These are phyloP conservation scores for Phaeophleospora eucalypticola DNA, from an alignment of 2,329 filamentous ascomycete species.

Conservation along the genomic window DNA sequence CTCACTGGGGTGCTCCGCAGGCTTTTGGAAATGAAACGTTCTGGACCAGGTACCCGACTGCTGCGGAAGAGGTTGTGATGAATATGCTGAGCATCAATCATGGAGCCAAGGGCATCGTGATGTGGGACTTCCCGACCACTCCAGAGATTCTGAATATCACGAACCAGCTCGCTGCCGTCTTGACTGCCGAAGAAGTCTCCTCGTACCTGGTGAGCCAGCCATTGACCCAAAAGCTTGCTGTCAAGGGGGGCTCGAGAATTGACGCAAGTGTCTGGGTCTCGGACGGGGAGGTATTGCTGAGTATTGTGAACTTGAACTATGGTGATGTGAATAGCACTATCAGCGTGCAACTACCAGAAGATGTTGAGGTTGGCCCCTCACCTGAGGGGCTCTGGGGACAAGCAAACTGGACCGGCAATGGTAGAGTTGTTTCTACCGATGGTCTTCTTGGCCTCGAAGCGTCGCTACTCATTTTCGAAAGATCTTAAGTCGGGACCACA, in stretches of 20 bases:
- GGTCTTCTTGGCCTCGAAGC: too few species aligned
- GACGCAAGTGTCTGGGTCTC: conserved; percentile 44
- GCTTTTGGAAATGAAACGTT: conserved; percentile 47
- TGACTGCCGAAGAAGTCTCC: conserved; percentile 33
- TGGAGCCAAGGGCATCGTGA: conserved; percentile 46
- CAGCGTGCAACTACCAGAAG: conserved; percentile 16
- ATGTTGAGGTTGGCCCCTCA: background rate
- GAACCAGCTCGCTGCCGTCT: conserved; percentile 35
- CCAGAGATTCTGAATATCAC: conserved; percentile 35
- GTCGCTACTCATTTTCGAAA: too few species aligned
- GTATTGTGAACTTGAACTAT: conserved; percentile 38
- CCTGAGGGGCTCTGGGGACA: conserved; percentile 17
- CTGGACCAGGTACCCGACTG: conserved; percentile 45
- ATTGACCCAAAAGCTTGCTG: conserved; percentile 20
- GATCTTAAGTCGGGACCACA: too few species aligned
- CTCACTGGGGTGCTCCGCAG: conserved; percentile 48
- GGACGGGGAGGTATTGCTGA: conserved; percentile 36
- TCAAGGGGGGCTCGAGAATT: conserved; percentile 26
- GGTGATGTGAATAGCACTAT: conserved; percentile 12
- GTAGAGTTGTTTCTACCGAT: too few species aligned
- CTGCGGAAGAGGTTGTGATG: conserved; percentile 45
- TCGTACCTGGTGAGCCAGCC: conserved; percentile 35
- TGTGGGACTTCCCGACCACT: conserved; percentile 47
- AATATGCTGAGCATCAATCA: conserved; percentile 46
- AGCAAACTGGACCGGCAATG: conserved; percentile 19